A percentile compares a stretch with the other conserved stretches of the same genome.
phyloP scores from a whole-genome alignment of 805 yeast species.

The Myxozyma kluyveri region DNA sequence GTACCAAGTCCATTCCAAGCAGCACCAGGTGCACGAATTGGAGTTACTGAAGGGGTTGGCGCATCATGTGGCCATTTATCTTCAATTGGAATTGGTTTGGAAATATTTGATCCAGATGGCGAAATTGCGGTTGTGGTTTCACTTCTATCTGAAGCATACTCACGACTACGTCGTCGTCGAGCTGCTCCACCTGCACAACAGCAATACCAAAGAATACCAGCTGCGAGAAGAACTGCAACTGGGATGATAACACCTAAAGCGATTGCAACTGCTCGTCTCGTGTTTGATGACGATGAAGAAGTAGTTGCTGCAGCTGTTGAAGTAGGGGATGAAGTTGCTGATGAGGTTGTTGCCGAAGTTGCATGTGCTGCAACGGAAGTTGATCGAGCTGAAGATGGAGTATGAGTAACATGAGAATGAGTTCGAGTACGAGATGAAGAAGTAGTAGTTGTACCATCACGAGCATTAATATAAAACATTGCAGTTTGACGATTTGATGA shows the following conservation, averaged over 20 bases:
- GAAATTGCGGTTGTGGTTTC: conserved; percentile 16
- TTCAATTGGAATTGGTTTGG: conserved; percentile 27
- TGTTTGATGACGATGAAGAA: conserved; percentile 29
- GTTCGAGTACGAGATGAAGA: conserved; percentile 29
- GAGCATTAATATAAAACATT: conserved; percentile 37
- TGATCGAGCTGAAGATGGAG: conserved; percentile 35
- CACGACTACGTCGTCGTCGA: conserved; percentile 7
- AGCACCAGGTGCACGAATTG: neutral
- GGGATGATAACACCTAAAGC: conserved; percentile 91
- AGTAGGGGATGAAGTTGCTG: conserved; percentile 29
- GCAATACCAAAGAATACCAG: conserved; percentile 52
- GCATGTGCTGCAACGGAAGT: conserved; percentile 34
- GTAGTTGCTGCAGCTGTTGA: conserved; percentile 34
- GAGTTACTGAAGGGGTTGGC: conserved; percentile 14
- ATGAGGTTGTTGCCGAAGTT: conserved; percentile 32
- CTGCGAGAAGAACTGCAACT: conserved; percentile 49
- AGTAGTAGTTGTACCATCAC: conserved; percentile 23
- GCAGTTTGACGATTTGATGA: conserved; percentile 19
- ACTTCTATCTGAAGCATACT: conserved; percentile 8
- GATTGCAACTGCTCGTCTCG: conserved; percentile 66
- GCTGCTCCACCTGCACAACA: conserved; percentile 42
- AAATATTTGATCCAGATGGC: conserved; percentile 18
- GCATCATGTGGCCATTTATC: conserved; percentile 28
- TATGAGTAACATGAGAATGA: conserved; percentile 31
- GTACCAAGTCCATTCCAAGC: conserved; percentile 12